Conservation (phyloP, 768 basidiomycete genomes). For the Serendipita vermifera region DNA sequence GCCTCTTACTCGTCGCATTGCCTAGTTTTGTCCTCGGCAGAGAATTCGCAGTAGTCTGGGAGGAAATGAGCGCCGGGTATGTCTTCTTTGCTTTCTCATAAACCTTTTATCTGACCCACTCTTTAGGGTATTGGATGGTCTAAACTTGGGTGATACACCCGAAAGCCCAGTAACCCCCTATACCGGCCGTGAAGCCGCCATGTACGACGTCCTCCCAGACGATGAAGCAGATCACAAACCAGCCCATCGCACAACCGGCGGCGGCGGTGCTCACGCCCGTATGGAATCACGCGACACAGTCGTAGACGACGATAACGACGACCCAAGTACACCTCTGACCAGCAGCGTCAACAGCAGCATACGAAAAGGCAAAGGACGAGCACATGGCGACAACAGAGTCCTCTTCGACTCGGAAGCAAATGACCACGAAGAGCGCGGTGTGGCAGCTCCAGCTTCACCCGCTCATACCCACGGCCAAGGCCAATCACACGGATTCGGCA, state of each 20-base stretch:
- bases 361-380: constrained; percentile 1
- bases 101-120: neutral
- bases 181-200: neutral
- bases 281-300: no score
- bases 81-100: neutral
- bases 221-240: neutral
- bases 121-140: constrained; percentile 7
- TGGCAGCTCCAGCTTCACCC: no score
- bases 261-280: no score
- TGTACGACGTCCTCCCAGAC: neutral
- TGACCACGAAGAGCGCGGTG: no score
- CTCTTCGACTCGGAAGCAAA: constrained; percentile 1
- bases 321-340: neutral
- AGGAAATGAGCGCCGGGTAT: constrained; percentile 44
- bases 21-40: constrained; percentile 85
- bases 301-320: neutral
- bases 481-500: no score
- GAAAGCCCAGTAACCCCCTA: constrained; percentile 1
- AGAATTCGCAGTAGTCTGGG: constrained; percentile 87
- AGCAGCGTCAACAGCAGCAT: neutral
- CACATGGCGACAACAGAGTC: neutral
- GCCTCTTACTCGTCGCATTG: constrained; percentile 76
- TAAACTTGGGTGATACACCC: neutral
- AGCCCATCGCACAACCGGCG: neutral
- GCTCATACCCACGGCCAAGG: no score